phyloP scores from a whole-genome alignment of 176 grass and related monocot species.

The Oryza meridionalis region DNA sequence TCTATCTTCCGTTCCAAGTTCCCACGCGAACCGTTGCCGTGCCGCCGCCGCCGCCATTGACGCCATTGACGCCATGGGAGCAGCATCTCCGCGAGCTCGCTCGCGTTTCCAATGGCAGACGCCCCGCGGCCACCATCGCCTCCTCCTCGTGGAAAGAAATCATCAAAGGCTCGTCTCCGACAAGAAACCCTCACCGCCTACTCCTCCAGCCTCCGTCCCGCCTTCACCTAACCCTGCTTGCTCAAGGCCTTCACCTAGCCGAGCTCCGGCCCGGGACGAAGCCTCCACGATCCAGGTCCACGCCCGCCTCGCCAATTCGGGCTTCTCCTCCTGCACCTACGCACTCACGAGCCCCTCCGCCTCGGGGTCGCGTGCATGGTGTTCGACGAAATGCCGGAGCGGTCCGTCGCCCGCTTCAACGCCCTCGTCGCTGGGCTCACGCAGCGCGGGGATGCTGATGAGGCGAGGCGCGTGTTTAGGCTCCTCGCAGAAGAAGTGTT shows the following conservation, averaged over 20 bases:
- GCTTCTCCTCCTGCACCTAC: not conserved
- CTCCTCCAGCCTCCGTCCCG: constrained; percentile 4
- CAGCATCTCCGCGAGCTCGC: too few species aligned
- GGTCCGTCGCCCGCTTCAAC: not conserved
- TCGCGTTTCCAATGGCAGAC: too few species aligned
- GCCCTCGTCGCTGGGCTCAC: not conserved
- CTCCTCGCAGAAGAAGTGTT: not conserved
- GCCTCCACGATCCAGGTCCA: constrained; percentile 30
- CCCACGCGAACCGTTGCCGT: too few species aligned
- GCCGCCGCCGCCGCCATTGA: too few species aligned
- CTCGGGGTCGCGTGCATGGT: constrained; percentile 3
- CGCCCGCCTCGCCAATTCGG: constrained; percentile 26
- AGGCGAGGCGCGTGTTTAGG: not conserved
- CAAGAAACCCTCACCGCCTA: constrained; percentile 20
- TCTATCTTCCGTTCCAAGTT: too few species aligned
- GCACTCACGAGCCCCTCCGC: not conserved
- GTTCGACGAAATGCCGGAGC: constrained; percentile 45
- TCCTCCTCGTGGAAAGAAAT: not conserved
- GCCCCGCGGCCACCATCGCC: too few species aligned
- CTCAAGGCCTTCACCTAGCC: not conserved
- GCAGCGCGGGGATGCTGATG: not conserved
- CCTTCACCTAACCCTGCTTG: constrained; percentile 41
- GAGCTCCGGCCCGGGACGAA: not conserved
- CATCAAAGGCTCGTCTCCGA: constrained; percentile 15
- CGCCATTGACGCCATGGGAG: too few species aligned